Evolutionary conservation across 495 filamentous ascomycete genomes (phyloP).

Genomic region (Penicillium angulare): DNA sequence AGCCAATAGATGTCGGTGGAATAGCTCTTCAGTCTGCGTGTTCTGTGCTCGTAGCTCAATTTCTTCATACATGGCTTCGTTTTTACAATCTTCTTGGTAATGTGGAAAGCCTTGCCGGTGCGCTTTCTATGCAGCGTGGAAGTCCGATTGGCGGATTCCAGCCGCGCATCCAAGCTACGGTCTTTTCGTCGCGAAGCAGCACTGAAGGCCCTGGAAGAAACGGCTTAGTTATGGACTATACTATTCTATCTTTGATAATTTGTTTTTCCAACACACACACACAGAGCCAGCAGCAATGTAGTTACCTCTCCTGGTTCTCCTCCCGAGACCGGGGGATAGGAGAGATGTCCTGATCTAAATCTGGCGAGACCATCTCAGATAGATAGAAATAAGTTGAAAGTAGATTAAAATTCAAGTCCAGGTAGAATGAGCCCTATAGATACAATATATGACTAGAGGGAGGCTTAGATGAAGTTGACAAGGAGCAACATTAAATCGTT

Average conservation of each 20-base stretch:
- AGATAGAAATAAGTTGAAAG: neutral
- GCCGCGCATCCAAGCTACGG: conserved; percentile 81
- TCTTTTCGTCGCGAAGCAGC: conserved; percentile 91
- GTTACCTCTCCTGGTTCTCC: conserved; percentile 91
- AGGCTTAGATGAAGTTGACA: no score
- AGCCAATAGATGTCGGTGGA: conserved; percentile 39
- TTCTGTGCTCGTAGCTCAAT: conserved; percentile 62
- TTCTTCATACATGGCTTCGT: conserved; percentile 97
- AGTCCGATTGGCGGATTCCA: conserved; percentile 84
- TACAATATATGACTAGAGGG: no score
- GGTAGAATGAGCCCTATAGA: no score
- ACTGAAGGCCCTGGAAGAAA: conserved; percentile 75
- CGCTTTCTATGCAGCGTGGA: conserved; percentile 88
- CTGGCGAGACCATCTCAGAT: conserved; percentile 3
- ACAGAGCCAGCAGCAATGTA: conserved; percentile 13
- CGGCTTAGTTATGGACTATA: neutral
- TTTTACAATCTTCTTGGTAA: conserved; percentile 86
- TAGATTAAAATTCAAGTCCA: no score
- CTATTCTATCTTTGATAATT: neutral
- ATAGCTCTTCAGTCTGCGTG: conserved; percentile 41
- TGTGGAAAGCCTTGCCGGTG: conserved; percentile 78
- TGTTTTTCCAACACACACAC: neutral
- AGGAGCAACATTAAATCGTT: no score
- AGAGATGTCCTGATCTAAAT: conserved; percentile 36
- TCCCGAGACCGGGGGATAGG: conserved; percentile 52